These are phyloP conservation scores for Ceratobasidium papillatum DNA, from an alignment of 1,284 basidiomycete species.

Conservation along the genomic window DNA sequence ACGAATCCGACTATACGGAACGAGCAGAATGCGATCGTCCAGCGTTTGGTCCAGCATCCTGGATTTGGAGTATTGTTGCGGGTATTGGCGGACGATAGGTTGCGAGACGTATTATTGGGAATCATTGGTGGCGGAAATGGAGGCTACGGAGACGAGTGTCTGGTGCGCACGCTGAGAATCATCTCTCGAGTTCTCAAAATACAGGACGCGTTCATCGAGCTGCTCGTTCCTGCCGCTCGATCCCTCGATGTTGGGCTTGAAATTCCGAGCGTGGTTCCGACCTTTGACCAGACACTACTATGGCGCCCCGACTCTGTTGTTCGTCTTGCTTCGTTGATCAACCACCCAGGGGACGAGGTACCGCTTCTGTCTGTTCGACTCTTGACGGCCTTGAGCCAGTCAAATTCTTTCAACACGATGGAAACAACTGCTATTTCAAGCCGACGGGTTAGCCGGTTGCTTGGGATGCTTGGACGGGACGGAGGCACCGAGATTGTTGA, in stretches of 20 bases:
- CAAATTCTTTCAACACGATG: constrained; percentile 63
- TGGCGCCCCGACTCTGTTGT: constrained; percentile 81
- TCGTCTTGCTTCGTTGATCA: constrained; percentile 83
- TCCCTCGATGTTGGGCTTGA: constrained; percentile 65
- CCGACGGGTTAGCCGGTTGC: constrained; percentile 46
- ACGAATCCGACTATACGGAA: constrained; percentile 15
- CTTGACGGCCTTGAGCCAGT: constrained; percentile 68
- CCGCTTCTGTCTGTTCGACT: constrained; percentile 84
- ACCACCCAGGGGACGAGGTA: constrained; percentile 74
- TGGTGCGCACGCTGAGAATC: constrained; percentile 84
- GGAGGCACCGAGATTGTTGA: constrained; percentile 81
- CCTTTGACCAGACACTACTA: constrained; percentile 80
- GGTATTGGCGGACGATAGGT: constrained; percentile 69
- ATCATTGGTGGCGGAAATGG: constrained; percentile 79
- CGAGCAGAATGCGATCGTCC: constrained; percentile 31
- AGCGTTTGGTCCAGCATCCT: constrained; percentile 64
- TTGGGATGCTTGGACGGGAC: constrained; percentile 54
- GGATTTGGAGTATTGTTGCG: constrained; percentile 89
- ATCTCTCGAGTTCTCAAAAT: constrained; percentile 83
- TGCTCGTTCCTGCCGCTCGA: constrained; percentile 69
- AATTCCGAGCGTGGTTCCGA: constrained; percentile 60
- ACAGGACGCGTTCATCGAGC: constrained; percentile 89
- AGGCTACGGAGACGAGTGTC: constrained; percentile 80
- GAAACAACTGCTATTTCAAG: constrained; percentile 64
- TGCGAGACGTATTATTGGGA: constrained; percentile 77